Conservation (phyloP, 208 protist genomes). For the Leishmania tropica region DNA sequence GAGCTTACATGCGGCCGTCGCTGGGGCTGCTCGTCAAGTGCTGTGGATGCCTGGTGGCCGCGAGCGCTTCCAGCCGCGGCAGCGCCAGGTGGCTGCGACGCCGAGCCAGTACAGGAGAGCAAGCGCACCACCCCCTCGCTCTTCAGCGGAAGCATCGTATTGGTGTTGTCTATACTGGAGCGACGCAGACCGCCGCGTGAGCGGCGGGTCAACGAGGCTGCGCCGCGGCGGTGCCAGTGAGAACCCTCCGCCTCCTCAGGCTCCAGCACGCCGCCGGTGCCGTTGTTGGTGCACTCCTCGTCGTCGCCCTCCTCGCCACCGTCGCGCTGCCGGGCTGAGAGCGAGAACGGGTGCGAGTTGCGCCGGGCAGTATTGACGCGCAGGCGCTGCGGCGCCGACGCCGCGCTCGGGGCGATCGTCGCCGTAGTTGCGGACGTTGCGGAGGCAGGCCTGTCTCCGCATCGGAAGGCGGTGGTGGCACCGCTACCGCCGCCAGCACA, state of each 20-base stretch:
- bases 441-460: not conserved
- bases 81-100: not conserved
- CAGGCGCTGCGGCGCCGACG: not conserved
- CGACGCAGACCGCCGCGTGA: slow-evolving; percentile 6
- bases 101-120: slow-evolving; percentile 3
- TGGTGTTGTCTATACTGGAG: slow-evolving; percentile 11
- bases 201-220: not conserved
- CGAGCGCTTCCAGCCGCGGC: not conserved
- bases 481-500: not conserved
- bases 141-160: not conserved
- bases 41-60: not conserved
- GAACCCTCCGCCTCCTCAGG: not conserved
- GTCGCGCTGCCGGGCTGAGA: slow-evolving; percentile 5
- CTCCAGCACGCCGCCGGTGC: not conserved
- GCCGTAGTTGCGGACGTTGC: not conserved
- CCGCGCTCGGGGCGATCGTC: not conserved
- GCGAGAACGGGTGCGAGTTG: slow-evolving; percentile 15
- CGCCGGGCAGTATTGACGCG: not conserved
- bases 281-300: not conserved
- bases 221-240: not conserved
- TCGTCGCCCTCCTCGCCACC: not conserved
- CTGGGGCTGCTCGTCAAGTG: slow-evolving; percentile 15
- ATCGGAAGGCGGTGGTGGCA: not conserved
- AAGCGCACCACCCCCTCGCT: slow-evolving; percentile 18
- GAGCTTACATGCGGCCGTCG: not conserved